phyloP scores from a whole-genome alignment of 495 filamentous ascomycete species.

The Emericellopsis terricola region DNA sequence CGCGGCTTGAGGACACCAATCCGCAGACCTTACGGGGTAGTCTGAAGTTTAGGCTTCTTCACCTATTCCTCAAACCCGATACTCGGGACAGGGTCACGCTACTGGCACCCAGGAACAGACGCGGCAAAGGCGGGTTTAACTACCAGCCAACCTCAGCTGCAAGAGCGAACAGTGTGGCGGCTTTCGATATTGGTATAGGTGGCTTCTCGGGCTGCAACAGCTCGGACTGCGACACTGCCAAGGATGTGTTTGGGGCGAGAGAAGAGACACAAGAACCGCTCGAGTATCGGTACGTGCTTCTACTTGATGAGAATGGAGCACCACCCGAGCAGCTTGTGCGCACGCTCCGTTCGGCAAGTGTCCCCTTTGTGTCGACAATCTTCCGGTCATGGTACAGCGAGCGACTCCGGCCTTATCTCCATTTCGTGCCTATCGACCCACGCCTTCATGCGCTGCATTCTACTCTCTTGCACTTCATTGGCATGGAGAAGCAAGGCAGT shows the following conservation, averaged over 20 bases:
- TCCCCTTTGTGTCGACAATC: constrained; percentile 45
- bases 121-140: constrained; percentile 10
- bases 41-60: constrained; percentile 41
- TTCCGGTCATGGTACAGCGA: constrained; percentile 64
- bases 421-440: constrained; percentile 62
- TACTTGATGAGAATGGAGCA: constrained; percentile 53
- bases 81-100: constrained; percentile 16
- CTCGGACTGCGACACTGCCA: constrained; percentile 31
- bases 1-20: constrained; percentile 13
- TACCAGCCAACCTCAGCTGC: constrained; percentile 14
- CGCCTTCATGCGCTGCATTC: constrained; percentile 46
- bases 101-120: constrained; percentile 13
- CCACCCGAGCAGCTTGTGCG: constrained; percentile 47
- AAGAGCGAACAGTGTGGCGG: constrained; percentile 17
- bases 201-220: constrained; percentile 27
- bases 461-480: constrained; percentile 45
- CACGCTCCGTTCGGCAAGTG: constrained; percentile 40
- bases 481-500: constrained; percentile 16
- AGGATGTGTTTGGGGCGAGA: constrained; percentile 35
- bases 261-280: constrained; percentile 12
- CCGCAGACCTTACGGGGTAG: constrained; percentile 19
- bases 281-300: constrained; percentile 33
- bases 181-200: constrained; percentile 25
- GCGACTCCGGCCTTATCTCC: constrained; percentile 51
- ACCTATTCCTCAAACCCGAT: constrained; percentile 35